These are phyloP conservation scores for Botryotinia narcissicola DNA, from an alignment of 2,329 filamentous ascomycete genomes.

Conservation along the genomic window DNA sequence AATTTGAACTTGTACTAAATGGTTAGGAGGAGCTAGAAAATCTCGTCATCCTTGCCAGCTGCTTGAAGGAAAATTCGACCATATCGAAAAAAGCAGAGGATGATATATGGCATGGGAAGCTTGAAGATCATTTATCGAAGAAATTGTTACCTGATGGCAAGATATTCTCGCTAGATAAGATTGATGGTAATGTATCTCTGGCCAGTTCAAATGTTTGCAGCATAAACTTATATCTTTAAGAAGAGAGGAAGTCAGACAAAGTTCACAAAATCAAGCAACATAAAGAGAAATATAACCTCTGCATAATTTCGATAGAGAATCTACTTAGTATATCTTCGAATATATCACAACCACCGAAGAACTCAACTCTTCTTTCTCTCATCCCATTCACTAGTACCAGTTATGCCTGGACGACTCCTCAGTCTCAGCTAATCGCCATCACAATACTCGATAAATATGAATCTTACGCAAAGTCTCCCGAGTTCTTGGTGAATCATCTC, in stretches of 20 bases:
- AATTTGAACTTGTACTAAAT: neutral
- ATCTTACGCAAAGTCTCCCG: conserved; percentile 21
- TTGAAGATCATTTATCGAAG: conserved; percentile 32
- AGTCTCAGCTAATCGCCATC: conserved; percentile 37
- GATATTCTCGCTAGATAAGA: conserved; percentile 29
- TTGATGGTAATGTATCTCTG: conserved; percentile 25
- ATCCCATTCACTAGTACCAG: conserved; percentile 38
- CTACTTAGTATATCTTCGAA: neutral
- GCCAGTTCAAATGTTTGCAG: neutral
- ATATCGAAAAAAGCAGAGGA: conserved; percentile 19
- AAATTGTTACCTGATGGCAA: conserved; percentile 30
- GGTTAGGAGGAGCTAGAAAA: conserved; percentile 29
- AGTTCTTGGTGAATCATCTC: conserved; percentile 54
- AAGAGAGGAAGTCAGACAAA: neutral
- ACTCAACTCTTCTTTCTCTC: conserved; percentile 37
- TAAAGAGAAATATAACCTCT: conserved; percentile 25
- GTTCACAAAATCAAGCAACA: conserved; percentile 15
- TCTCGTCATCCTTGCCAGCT: conserved; percentile 31
- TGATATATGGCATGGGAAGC: conserved; percentile 23
- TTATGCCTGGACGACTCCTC: conserved; percentile 43
- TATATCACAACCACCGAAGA: neutral
- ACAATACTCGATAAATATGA: conserved; percentile 38
- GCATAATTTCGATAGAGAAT: conserved; percentile 24
- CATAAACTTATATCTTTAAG: neutral
- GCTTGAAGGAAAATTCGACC: conserved; percentile 24